Percentiles rank a stretch among this genome's conserved stretches.
Conservation (phyloP, 2,329 filamentous ascomycete species). For the Epichloe gansuensis region DNA sequence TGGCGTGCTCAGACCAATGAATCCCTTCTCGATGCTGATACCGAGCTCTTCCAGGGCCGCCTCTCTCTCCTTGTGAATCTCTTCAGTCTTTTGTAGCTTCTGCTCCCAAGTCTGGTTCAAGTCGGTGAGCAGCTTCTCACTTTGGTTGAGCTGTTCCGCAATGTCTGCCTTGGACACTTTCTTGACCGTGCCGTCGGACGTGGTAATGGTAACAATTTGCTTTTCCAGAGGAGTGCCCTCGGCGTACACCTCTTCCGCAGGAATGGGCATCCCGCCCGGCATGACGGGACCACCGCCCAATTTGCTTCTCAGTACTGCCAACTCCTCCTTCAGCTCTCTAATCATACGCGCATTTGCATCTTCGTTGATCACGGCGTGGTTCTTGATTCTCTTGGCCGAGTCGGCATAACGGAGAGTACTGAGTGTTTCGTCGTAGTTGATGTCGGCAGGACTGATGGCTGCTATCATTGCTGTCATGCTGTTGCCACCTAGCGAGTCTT, state of each 20-base stretch:
- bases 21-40: slow-evolving; percentile 98
- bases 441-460: slow-evolving; percentile 93
- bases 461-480: slow-evolving; percentile 99
- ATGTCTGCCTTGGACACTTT: slow-evolving; percentile 98
- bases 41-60: slow-evolving; percentile 89
- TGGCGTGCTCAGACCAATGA: slow-evolving; percentile 85
- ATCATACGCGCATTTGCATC: slow-evolving; percentile 99
- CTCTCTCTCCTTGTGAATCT: slow-evolving; percentile 95
- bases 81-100: slow-evolving; percentile 86
- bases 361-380: slow-evolving; percentile 97
- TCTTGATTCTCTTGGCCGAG: slow-evolving; percentile 98
- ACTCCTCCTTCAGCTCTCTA: slow-evolving; percentile 88
- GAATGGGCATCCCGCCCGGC: slow-evolving; percentile 35
- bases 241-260: slow-evolving; percentile 73
- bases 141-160: slow-evolving; percentile 88
- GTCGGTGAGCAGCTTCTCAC: slow-evolving; percentile 89
- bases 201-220: slow-evolving; percentile 90
- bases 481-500: slow-evolving; percentile 94
- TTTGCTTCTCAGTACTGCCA: slow-evolving; percentile 75
- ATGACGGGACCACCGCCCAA: slow-evolving; percentile 45
- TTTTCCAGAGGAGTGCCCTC: slow-evolving; percentile 86
- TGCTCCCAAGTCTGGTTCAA: slow-evolving; percentile 99
- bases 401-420: slow-evolving; percentile 94
- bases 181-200: slow-evolving; percentile 73
- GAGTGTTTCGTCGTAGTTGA: slow-evolving; percentile 96